phyloP scores from a whole-genome alignment of 225 moss, liverwort and hornwort species.

The Pseudoscleropodium purum region DNA sequence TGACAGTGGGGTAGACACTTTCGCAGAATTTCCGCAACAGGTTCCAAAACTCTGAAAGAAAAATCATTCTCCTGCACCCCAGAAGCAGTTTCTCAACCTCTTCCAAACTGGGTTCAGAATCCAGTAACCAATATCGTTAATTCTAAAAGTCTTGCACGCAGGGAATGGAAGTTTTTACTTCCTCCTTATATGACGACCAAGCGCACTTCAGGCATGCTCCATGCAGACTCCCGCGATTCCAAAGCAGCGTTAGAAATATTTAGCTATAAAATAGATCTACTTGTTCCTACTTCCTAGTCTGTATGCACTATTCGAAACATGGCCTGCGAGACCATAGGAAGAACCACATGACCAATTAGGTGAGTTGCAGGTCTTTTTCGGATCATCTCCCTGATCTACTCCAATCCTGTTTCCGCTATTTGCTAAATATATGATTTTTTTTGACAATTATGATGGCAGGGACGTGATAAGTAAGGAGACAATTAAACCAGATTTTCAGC shows the following conservation, averaged over 20 bases:
- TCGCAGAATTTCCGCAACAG: background rate
- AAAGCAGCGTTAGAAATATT: background rate
- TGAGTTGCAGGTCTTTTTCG: background rate
- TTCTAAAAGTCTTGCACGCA: background rate
- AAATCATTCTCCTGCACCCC: background rate
- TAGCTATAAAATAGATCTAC: background rate
- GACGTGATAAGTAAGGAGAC: background rate
- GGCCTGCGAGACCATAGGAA: background rate
- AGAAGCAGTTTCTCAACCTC: background rate
- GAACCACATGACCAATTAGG: background rate
- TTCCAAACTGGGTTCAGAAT: background rate
- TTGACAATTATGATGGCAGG: background rate
- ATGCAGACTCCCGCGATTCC: background rate
- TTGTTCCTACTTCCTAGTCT: background rate
- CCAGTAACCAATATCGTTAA: background rate
- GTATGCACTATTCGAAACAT: background rate
- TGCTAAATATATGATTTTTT: background rate
- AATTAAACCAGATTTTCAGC: background rate
- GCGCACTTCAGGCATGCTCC: background rate
- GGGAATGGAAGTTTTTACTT: background rate
- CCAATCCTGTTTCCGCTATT: too few species aligned
- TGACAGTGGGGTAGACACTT: background rate
- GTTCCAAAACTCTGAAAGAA: background rate
- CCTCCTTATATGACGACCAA: too few species aligned
- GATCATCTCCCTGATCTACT: background rate